Percentiles rank a stretch among this genome's conserved stretches.
Conservation (phyloP, 768 basidiomycete species). For the Lactarius sanguifluus region DNA sequence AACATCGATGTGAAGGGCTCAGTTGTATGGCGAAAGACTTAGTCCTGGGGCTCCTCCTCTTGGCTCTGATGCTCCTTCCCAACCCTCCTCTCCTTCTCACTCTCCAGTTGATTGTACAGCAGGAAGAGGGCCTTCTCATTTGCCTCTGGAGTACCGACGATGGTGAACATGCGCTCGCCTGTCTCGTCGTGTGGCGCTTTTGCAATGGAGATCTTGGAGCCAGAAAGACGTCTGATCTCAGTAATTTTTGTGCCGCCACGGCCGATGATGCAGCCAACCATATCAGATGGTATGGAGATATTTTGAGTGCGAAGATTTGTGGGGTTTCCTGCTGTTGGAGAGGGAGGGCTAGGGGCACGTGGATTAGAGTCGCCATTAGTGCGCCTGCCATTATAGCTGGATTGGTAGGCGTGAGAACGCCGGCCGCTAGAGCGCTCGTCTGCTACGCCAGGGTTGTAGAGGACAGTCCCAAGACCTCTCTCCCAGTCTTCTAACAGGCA, state of each 20-base stretch:
- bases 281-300: constrained; percentile 98
- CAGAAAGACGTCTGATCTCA: constrained; percentile 96
- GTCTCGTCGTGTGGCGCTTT: constrained; percentile 99
- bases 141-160: constrained; percentile 91
- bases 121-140: constrained; percentile 98
- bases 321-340: constrained; percentile 46
- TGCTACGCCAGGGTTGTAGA: constrained; percentile 91
- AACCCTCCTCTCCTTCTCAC: constrained; percentile 92
- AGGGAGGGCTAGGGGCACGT: constrained; percentile 52
- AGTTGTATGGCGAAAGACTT: constrained; percentile 10
- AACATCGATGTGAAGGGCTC: constrained; percentile 22
- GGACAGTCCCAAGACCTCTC: constrained; percentile 87
- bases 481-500: constrained; percentile 98
- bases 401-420: constrained; percentile 53
- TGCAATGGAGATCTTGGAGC: constrained; percentile 97
- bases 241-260: constrained; percentile 98
- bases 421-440: constrained; percentile 61
- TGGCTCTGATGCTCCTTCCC: constrained; percentile 74
- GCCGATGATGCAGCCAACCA: constrained; percentile 97
- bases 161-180: constrained; percentile 99
- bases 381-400: constrained; percentile 50
- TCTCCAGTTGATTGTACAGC: constrained; percentile 95
- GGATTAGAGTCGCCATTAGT: constrained; percentile 58
- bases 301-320: constrained; percentile 96
- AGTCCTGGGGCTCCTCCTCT: constrained; percentile 46